Evolutionary conservation across 345 rosid genomes (phyloP), one percentile per base, ranked within the genome.

Genomic region (Eucalyptus pauciflora): DNA sequence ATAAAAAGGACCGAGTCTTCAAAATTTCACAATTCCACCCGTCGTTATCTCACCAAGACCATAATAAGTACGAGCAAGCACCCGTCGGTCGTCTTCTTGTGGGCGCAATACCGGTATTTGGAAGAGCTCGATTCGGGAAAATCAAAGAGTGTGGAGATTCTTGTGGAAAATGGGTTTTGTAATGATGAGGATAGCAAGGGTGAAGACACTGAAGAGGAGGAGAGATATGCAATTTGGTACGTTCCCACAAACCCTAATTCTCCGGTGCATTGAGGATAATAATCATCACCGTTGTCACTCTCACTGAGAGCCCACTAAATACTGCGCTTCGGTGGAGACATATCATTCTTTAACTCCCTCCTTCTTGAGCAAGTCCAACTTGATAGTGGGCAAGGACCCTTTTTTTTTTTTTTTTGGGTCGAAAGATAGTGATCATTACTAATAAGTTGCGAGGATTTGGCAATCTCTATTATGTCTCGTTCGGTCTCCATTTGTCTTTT

Each of bases 1-100:
- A 0, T 12, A 20, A 52, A 20, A 52, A 3, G 58, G 8, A 20
- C 24, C 48, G 0, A 18, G 5, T 29, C 17, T 13, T 62, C 4
- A 13, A 29, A 29, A 29, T 62, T 13, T 13, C 33, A 6, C 69
- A 29, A 6, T 27, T 62, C 13, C 17, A 3, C 17, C 33, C 1
- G 16, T 29, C 69, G 0, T 3, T 13, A 13, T 29, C 31, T 62
- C 69, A 2, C 29, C 33, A 1, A 29, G 69, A 13, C 33, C 69
- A 5, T 6, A 20, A 52, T 52, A 20, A 52, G 24, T 8, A 52
- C 58, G 7, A 52, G 58, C 58, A 20, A 52, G 58, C 58, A 20
- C 58, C 58, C 2, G 3, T 25, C 13, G 6, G 13, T 22, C 62
- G 1, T 25, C 62, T 56, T 22, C 62, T 24, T 4, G 62, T 9